Conservation (phyloP, 352 stramenopile genomes). For the Phytopythium mirpurense region DNA sequence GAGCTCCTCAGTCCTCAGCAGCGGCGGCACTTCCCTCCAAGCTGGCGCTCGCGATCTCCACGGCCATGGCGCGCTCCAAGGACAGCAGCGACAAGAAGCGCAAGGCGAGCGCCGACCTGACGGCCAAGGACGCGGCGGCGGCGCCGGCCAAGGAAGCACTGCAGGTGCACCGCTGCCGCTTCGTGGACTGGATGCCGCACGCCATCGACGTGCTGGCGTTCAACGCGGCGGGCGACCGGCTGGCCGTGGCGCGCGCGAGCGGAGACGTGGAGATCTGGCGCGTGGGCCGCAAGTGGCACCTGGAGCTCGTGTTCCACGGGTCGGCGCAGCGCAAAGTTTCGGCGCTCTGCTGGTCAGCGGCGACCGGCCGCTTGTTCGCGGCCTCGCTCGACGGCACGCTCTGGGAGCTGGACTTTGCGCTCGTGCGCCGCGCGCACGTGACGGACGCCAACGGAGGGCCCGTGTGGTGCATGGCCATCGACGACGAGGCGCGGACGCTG, state of each 20-base stretch:
- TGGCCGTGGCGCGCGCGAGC: slow-evolving; percentile 74
- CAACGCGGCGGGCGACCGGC: slow-evolving; percentile 38
- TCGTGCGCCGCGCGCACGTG: slow-evolving; percentile 69
- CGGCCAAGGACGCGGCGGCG: slow-evolving; percentile 2
- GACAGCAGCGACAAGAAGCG: slow-evolving; percentile 42
- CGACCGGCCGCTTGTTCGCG: slow-evolving; percentile 49
- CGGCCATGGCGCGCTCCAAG: neutral
- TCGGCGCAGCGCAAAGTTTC: slow-evolving; percentile 61
- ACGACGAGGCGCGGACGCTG: slow-evolving; percentile 47
- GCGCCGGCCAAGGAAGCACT: slow-evolving; percentile 18
- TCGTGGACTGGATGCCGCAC: slow-evolving; percentile 80
- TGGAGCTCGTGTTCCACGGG: slow-evolving; percentile 64
- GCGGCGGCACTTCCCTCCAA: neutral
- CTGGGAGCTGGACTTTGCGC: slow-evolving; percentile 78
- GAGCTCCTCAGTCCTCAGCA: neutral
- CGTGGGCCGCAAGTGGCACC: slow-evolving; percentile 58
- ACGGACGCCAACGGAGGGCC: slow-evolving; percentile 85
- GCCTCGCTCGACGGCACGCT: slow-evolving; percentile 69
- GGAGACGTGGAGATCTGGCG: slow-evolving; percentile 82
- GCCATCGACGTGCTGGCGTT: slow-evolving; percentile 64
- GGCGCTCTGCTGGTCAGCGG: slow-evolving; percentile 50
- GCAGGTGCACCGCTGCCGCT: slow-evolving; percentile 78
- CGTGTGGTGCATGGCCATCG: slow-evolving; percentile 84
- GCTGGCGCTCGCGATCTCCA: slow-evolving; percentile 3
- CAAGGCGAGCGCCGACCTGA: slow-evolving; percentile 23